Base-by-base conservation (phyloP, 305 asterid species). In the Fraxinus xanthoxyloides region DNA sequence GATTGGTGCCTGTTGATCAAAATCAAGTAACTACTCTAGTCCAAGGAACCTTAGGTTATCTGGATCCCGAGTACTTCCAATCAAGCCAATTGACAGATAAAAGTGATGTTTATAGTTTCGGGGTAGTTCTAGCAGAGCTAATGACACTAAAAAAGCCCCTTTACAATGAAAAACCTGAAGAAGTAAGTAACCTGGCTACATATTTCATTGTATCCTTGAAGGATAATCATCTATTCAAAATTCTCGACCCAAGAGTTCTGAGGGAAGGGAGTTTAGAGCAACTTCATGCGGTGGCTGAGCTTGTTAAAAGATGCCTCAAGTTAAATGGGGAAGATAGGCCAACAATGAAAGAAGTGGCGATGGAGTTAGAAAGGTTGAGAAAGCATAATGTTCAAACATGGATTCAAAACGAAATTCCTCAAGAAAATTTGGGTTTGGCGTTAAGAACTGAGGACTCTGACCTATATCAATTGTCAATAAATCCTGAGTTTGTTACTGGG, bases 51-150 rank as follows among this genome's bases (percentile, higher is more conserved):
- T 4, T 93, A 2, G 97, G 97, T 0, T 93, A 93, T 84, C 69
- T 93, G 43, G 97, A 93, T 46, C 97, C 96, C 0, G 93, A 92
- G 63, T 93, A 92, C 40, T 93, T 90, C 86, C 90, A 87, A 15
- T 72, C 94, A 0, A 88, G 96, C 70, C 89, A 82, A 7, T 17
- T 93, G 28, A 92, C 96, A 0, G 96, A 85, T 19, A 93, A 93
- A 80, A 93, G 97, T 19, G 97, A 93, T 9, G 94, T 92, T 4
- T 93, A 93, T 74, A 92, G 97, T 15, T 93, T 93, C 3, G 97
- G 96, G 5, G 93, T 93, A 0, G 96, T 93, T 17, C 80, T 93
- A 12, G 85, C 92, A 0, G 96, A 93, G 63, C 94, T 93, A 1
- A 54, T 90, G 77, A 93, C 93, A 3, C 90, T 92, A 12, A 83